Evolutionary conservation across 2,329 filamentous ascomycete species (phyloP), one percentile per base, ranked within the genome.

Genomic region (Xylaria sp.): DNA sequence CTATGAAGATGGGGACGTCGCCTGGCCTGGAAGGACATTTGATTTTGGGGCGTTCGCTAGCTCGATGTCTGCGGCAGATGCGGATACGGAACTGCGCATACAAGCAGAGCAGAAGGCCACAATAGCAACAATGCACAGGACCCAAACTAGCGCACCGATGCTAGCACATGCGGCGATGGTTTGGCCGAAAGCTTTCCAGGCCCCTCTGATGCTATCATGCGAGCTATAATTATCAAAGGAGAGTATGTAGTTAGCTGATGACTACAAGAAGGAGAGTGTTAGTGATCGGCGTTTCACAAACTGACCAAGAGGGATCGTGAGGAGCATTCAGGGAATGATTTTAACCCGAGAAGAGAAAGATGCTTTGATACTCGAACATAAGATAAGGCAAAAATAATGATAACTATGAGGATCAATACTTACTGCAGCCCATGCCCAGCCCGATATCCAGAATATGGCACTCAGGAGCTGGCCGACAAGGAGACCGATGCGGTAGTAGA

Each of bases 361-460:
- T 5, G 14, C 8, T 3, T n/a, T 53, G 11, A 2, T n/a, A 32
- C 3, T 7, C 11, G 7, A 21, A 53, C 11, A 32, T 14, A 12
- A 3, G 24, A 17, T 7, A 53, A n/a, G 24, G 34, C 6, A 36
- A 36, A 11, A 30, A 53, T 17, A 32, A 27, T 7, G 6, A 30
- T n/a, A 8, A 11, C 11, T 4, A 2, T 32, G 11, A 32, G 9
- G 17, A 21, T n/a, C 24, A 27, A 27, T 53, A 53, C 50, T 53
- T 11, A 53, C 50, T 32, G 80, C 80, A 4, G 81, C 78, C 82
- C 82, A 84, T 24, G 79, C 77, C 81, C 81, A 83, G 6, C 74
- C 80, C 0, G 77, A 72, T 8, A 85, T 77, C 82, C 84, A 85
- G 70, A 85, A 82, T 72, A 85, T 78, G 65, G 78, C 67, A 61